Evolutionary conservation across 2,329 filamentous ascomycete species (phyloP).

Genomic region (Fusarium sp.): DNA sequence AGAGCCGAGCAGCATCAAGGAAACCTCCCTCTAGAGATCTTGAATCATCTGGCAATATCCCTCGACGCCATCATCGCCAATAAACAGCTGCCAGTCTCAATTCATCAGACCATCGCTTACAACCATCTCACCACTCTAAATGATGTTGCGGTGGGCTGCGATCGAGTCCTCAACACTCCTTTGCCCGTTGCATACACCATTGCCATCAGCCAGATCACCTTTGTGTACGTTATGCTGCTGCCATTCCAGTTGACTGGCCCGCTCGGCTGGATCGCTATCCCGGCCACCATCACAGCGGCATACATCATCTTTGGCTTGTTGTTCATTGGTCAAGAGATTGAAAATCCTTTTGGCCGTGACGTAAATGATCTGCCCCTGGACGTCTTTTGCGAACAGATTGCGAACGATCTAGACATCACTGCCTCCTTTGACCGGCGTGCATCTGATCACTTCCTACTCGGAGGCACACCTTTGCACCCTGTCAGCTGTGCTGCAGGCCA

Average conservation of each 20-base stretch:
- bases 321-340: constrained; percentile 80
- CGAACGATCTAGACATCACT: constrained; percentile 77
- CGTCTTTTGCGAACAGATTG: constrained; percentile 77
- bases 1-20: constrained; percentile 75
- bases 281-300: constrained; percentile 74
- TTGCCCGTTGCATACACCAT: constrained; percentile 85
- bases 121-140: constrained; percentile 71
- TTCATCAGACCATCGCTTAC: constrained; percentile 69
- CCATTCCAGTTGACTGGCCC: constrained; percentile 77
- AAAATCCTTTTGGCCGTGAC: constrained; percentile 84
- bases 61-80: constrained; percentile 68
- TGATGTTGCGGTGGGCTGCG: constrained; percentile 75
- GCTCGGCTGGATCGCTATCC: constrained; percentile 79
- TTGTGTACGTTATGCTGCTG: constrained; percentile 81
- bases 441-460: constrained; percentile 46
- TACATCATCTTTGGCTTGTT: constrained; percentile 84
- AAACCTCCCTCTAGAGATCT: constrained; percentile 81
- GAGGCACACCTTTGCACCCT: constrained; percentile 61
- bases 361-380: constrained; percentile 84
- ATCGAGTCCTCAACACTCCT: constrained; percentile 83
- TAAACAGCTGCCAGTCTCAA: constrained; percentile 62
- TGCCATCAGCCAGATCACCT: constrained; percentile 85
- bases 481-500: constrained; percentile 52
- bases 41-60: constrained; percentile 74
- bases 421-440: constrained; percentile 57